Base-by-base conservation (phyloP, 179 eudicot species). In the Kewa caespitosa region DNA sequence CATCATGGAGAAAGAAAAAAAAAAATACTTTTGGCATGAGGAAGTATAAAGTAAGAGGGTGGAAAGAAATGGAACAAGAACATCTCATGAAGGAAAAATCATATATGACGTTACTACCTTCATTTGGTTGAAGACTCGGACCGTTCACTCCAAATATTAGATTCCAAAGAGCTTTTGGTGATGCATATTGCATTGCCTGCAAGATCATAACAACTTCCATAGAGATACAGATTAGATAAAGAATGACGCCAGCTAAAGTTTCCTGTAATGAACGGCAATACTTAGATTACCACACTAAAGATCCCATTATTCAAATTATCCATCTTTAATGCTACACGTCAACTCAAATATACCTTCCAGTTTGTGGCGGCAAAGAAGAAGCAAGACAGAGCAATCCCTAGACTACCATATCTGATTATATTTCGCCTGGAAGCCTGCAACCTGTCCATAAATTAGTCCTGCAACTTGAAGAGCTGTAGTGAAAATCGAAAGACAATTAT, bases 111-210 rank as follows among this genome's bases (percentile, higher is more conserved):
- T 7, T 60, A 83, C 75, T 70, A 94, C 97, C 99, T 87, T 85
- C 86, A 52, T 87, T 73, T 68, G 76, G 80, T 78, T 75, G 80
- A 77, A 91, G 84, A 73, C 84, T 75, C 42, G 97, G 92, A 75
- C 70, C 84, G 73, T 73, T 50, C 50, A 84, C 88, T 79, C 97
- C 97, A 87, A 90, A 87, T 76, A 90, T 70, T 37, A 81, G 70
- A 82, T 91, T 95, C 97, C 97, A 93, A 38, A 95, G 72, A 74
- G 97, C 99, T 86, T 95, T 95, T 60, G 93, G 97, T 82, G 99
- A 95, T 79, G 93, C 86, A 91, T 91, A 95, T 79, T 93, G 96
- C 99, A 95, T 93, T 79, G 97, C 94, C 99, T 95, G 88, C 90
- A 91, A 86, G 83, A 76, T 75, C 55, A 71, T 27, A 80, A 75